Evolutionary conservation across 306 rosid species (phyloP).

Genomic region (Casuarina equisetifolia): DNA sequence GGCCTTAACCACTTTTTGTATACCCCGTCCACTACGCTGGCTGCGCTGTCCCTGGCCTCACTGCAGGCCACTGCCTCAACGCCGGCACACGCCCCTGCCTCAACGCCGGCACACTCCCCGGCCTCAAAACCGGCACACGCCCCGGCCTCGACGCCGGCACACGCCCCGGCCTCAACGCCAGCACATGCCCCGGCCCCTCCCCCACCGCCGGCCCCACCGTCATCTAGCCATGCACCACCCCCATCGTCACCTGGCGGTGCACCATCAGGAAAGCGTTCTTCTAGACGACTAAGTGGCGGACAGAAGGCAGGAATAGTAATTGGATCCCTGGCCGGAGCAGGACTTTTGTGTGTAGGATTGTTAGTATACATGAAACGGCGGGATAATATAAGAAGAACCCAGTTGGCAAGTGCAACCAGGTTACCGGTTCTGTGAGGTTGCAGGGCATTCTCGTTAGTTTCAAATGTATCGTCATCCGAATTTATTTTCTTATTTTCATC

Average conservation of each 20-base stretch:
- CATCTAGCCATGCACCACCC: neutral
- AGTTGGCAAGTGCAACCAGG: constrained; percentile 28
- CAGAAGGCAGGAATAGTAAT: constrained; percentile 44
- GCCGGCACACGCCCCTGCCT: neutral
- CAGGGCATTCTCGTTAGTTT: neutral
- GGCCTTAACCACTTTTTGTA: neutral
- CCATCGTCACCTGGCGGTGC: neutral
- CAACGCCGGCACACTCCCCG: neutral
- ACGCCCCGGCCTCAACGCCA: neutral
- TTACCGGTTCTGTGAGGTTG: constrained; percentile 11
- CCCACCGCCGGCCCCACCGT: neutral
- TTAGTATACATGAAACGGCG: constrained; percentile 36
- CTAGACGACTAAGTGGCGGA: constrained; percentile 37
- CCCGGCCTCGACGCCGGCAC: neutral
- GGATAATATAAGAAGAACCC: neutral
- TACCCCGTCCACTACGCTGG: too few species aligned
- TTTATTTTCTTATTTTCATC: neutral
- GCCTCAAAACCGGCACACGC: neutral
- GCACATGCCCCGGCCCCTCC: neutral
- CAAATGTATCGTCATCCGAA: neutral
- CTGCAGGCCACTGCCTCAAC: too few species aligned
- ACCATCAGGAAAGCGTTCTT: neutral
- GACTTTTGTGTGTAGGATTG: constrained; percentile 26
- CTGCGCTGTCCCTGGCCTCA: neutral
- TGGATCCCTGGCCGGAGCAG: constrained; percentile 37